phyloP scores from a whole-genome alignment of 2,329 filamentous ascomycete genomes.

The Helminthosporium solani region DNA sequence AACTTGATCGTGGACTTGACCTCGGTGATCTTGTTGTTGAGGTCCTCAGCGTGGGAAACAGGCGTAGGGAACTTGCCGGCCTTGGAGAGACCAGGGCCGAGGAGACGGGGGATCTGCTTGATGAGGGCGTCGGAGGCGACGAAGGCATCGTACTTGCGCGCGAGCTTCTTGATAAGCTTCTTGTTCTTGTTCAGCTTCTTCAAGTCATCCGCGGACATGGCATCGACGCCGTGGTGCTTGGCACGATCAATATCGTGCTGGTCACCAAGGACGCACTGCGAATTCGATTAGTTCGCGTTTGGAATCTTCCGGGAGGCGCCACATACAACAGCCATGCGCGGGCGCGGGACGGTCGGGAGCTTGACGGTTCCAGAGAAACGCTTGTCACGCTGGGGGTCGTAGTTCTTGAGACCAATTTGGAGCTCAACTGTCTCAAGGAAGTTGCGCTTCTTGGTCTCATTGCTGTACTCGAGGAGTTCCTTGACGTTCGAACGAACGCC shows the following conservation, averaged over 20 bases:
- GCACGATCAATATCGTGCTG: slow-evolving; percentile 99
- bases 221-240: slow-evolving; percentile 97
- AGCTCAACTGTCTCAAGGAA: slow-evolving; percentile 92
- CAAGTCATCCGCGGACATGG: slow-evolving; percentile 97
- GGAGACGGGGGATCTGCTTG: slow-evolving; percentile 99
- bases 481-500: slow-evolving; percentile 94
- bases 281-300: slow-evolving; percentile 28
- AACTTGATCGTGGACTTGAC: slow-evolving; percentile 99
- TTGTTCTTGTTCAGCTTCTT: slow-evolving; percentile 99
- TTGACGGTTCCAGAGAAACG: slow-evolving; percentile 98
- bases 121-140: slow-evolving; percentile 95
- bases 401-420: slow-evolving; percentile 52
- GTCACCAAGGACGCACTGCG: slow-evolving; percentile 73
- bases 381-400: slow-evolving; percentile 98
- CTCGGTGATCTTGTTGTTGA: slow-evolving; percentile 93
- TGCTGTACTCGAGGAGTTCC: slow-evolving; percentile 92
- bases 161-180: slow-evolving; percentile 99
- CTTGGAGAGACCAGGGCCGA: slow-evolving; percentile 66
- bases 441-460: slow-evolving; percentile 95
- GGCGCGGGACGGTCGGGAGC: slow-evolving; percentile 87
- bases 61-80: slow-evolving; percentile 99
- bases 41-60: slow-evolving; percentile 94
- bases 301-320: background rate
- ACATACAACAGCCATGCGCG: slow-evolving; percentile 20
- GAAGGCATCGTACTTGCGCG: slow-evolving; percentile 99